Percentiles rank a stretch among this genome's conserved stretches.
Conservation (phyloP, 768 basidiomycete species). For the Leccinum aurantiacum region DNA sequence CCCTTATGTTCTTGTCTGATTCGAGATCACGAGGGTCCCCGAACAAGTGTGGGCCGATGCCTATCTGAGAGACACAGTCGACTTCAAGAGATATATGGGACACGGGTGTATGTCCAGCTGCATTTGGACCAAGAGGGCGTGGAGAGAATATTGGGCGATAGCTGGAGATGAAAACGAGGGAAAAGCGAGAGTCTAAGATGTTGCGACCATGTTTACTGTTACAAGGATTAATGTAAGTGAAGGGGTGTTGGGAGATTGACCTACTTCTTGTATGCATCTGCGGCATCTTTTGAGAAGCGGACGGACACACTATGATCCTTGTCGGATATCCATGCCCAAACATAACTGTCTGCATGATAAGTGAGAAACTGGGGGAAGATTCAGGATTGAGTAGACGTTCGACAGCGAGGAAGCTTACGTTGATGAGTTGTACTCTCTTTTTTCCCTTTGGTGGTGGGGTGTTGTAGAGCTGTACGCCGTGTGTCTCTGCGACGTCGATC, state of each 20-base stretch:
- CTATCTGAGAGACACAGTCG: constrained; percentile 40
- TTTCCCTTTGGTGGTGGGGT: constrained; percentile 31
- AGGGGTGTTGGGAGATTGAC: constrained; percentile 15
- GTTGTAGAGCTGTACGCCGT: constrained; percentile 45
- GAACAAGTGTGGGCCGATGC: constrained; percentile 39
- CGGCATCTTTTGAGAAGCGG: constrained; percentile 54
- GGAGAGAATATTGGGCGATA: constrained; percentile 54
- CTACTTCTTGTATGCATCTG: constrained; percentile 43
- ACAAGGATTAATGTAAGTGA: constrained; percentile 8
- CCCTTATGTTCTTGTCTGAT: constrained; percentile 31
- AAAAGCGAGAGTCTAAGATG: constrained; percentile 47
- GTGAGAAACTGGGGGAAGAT: constrained; percentile 55
- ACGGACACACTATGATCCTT: constrained; percentile 49
- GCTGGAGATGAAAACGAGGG: constrained; percentile 45
- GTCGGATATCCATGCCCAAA: constrained; percentile 70
- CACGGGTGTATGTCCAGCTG: constrained; percentile 39
- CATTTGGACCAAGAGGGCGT: constrained; percentile 43
- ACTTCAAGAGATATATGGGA: constrained; percentile 57
- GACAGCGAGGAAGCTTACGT: constrained; percentile 38
- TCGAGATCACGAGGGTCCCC: constrained; percentile 42
- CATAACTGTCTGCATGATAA: constrained; percentile 41
- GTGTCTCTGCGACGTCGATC: constrained; percentile 45
- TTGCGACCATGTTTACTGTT: constrained; percentile 29
- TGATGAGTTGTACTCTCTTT: constrained; percentile 58
- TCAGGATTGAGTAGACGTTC: not conserved